Evolutionary conservation across 2,329 filamentous ascomycete genomes (phyloP).

Genomic region (Leptodontidium sp.): DNA sequence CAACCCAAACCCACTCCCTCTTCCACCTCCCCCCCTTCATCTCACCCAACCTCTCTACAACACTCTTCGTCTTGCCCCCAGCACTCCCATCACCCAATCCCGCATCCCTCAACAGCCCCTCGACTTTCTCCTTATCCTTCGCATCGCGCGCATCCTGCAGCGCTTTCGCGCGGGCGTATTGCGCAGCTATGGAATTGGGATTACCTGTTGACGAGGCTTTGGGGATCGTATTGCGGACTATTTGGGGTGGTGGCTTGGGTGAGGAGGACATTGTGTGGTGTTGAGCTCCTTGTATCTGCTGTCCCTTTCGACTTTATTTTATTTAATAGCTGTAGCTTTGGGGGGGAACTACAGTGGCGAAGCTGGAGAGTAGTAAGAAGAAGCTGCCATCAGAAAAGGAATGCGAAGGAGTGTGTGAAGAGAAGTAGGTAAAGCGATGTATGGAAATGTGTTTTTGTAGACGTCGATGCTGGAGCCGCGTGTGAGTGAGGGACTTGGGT

Average conservation of each 20-base stretch:
- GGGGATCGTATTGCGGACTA: conserved; percentile 33
- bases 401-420: neutral
- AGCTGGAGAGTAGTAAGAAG: neutral
- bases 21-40: conserved; percentile 41
- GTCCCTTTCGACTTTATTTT: neutral
- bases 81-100: conserved; percentile 14
- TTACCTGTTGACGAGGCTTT: conserved; percentile 41
- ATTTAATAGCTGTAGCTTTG: neutral
- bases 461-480: neutral
- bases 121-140: conserved; percentile 31
- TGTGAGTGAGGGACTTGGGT: neutral
- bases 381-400: conserved; percentile 2
- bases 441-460: neutral
- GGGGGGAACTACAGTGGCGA: conserved; percentile 5
- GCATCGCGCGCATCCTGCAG: conserved; percentile 41
- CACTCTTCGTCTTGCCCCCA: conserved; percentile 38
- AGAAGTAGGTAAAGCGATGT: neutral
- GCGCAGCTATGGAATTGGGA: conserved; percentile 43
- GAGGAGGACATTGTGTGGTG: conserved; percentile 10
- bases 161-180: conserved; percentile 46
- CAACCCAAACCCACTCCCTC: conserved; percentile 44
- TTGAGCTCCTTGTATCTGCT: neutral
- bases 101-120: conserved; percentile 29
- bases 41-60: conserved; percentile 42
- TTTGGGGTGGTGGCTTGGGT: conserved; percentile 6